Percentiles rank a stretch among this genome's conserved stretches.
Conservation (phyloP, 2,329 filamentous ascomycete species). For the Claviceps cyperi region DNA sequence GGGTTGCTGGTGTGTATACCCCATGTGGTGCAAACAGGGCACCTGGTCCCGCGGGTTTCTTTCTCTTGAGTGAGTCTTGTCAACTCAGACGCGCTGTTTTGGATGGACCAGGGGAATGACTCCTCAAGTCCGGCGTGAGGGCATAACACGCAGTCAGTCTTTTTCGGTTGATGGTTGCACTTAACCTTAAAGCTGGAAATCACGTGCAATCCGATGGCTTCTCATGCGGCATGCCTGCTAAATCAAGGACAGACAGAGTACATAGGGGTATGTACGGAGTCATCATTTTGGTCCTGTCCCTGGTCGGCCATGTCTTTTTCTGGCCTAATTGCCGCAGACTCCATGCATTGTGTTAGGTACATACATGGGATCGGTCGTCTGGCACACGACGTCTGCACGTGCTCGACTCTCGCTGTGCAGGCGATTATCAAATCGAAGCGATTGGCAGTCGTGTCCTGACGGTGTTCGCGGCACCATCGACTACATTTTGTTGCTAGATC, state of each 20-base stretch:
- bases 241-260: background rate
- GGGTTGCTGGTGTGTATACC: background rate
- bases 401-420: background rate
- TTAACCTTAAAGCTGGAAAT: background rate
- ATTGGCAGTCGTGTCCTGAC: background rate
- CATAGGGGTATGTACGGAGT: too few species aligned
- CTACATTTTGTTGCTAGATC: background rate
- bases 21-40: too few species aligned
- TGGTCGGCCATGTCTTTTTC: background rate
- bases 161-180: background rate
- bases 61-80: too few species aligned
- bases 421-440: background rate
- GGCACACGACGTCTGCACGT: background rate
- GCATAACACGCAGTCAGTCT: background rate
- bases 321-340: background rate
- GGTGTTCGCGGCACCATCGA: background rate
- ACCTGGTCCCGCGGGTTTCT: background rate
- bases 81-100: background rate
- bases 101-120: background rate
- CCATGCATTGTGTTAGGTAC: background rate
- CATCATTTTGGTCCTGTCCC: background rate
- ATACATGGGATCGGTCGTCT: background rate
- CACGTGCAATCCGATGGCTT: background rate
- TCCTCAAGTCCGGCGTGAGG: background rate
- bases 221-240: background rate